Evolutionary conservation across 179 eudicot species (phyloP), one percentile per base, ranked within the genome.

Genomic region (Corrigiola litoralis): DNA sequence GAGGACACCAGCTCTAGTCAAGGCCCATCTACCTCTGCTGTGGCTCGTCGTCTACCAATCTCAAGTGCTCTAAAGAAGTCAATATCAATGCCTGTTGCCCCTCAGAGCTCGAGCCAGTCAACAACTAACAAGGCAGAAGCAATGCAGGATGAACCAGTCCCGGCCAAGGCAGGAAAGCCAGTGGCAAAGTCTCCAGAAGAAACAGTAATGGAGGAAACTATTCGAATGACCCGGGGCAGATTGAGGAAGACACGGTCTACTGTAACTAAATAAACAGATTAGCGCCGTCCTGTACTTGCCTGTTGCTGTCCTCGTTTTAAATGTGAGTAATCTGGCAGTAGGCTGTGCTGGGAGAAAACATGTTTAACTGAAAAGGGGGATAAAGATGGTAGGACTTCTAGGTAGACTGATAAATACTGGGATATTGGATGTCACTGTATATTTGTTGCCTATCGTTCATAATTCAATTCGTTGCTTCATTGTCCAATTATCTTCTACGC

Each of bases 1-100:
- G 58, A 80, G 27, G 95, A 82, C 32, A 57, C 29, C 28, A 61
- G 34, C 52, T 68, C 82, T 21, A 58, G 76, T 20, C 77, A 66
- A 61, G 69, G 44, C 29, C 67, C 79, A 27, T 54, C 81, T 11
- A 23, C 70, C 21, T 31, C 72, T 69, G 54, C 74, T 27, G 27
- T 74, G 20, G 18, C 71, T 67, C 48, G 75, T 13, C 47, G 66
- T 40, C 5, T 54, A 32, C 66, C 65, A 6, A 24, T 31, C 40
- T 23, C 46, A 32, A 33, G 14, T 52, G 46, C 71, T 45, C 58
- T 70, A 23, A 74, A 70, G 58, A 74, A 70, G 64, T 48, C 73
- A 4, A 24, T 64, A 4, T 66, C 82, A 27, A 41, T 46, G 36
- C 73, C 76, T 21, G 44, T 2, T 18, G 40, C 65, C 18, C 65